Percentiles rank a stretch among this genome's conserved stretches.
Evolutionary conservation across 805 yeast genomes (phyloP).

Genomic region (Vanderwaltozyma yarrowii): DNA sequence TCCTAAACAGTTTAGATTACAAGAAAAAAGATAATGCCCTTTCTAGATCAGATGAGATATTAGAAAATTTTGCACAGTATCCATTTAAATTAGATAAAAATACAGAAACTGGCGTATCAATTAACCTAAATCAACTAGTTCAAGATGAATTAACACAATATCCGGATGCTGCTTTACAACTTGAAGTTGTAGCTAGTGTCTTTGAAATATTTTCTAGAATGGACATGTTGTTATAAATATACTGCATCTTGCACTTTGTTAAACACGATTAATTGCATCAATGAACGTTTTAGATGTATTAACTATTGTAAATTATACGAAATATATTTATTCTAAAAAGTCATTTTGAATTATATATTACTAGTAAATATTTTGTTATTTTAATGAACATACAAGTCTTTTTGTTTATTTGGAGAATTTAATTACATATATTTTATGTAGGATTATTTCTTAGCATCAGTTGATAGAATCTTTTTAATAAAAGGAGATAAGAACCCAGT

Average conservation of each 20-base stretch:
- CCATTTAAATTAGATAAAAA: slow-evolving; percentile 57
- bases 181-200: slow-evolving; percentile 90
- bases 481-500: slow-evolving; percentile 9
- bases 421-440: no score
- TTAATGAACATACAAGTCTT: no score
- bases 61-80: slow-evolving; percentile 70
- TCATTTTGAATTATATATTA: no score
- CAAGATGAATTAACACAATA: slow-evolving; percentile 35
- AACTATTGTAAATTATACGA: no score
- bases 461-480: neutral
- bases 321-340: no score
- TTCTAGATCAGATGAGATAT: slow-evolving; percentile 81
- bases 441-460: no score
- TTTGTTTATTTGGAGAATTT: no score
- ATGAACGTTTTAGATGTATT: no score
- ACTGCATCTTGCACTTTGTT: no score
- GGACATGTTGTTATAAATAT: slow-evolving; percentile 67
- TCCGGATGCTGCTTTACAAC: slow-evolving; percentile 44
- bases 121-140: slow-evolving; percentile 45
- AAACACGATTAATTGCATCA: no score
- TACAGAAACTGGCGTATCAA: slow-evolving; percentile 58
- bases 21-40: slow-evolving; percentile 89
- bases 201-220: slow-evolving; percentile 80
- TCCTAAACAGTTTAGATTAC: slow-evolving; percentile 60
- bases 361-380: no score